Conservation (phyloP, 2,329 filamentous ascomycete species). For the Aureobasidium melanogenum region DNA sequence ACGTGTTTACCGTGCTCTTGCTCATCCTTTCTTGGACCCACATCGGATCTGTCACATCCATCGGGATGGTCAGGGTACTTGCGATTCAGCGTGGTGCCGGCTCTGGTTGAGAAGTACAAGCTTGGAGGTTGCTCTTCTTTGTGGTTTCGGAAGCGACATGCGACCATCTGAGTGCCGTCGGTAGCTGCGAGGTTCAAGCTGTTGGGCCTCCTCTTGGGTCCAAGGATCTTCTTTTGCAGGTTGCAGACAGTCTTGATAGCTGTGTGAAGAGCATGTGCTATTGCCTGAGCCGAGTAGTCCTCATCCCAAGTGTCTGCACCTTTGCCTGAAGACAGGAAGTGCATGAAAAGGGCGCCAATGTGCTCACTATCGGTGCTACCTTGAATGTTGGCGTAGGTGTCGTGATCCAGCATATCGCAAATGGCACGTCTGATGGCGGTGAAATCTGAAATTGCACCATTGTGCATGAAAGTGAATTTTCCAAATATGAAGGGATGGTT, state of each 20-base stretch:
- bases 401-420: constrained; percentile 36
- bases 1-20: constrained; percentile 41
- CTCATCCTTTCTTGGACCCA: constrained; percentile 26
- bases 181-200: constrained; percentile 45
- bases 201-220: constrained; percentile 35
- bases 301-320: constrained; percentile 35
- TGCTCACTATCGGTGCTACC: constrained; percentile 47
- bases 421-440: constrained; percentile 38
- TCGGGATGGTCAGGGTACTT: constrained; percentile 44
- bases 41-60: constrained; percentile 26
- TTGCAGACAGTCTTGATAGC: constrained; percentile 36
- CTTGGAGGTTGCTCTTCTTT: constrained; percentile 42
- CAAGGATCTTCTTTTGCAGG: constrained; percentile 38
- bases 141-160: constrained; percentile 46
- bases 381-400: constrained; percentile 40
- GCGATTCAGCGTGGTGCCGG: constrained; percentile 44
- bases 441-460: constrained; percentile 43
- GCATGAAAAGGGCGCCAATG: constrained; percentile 42
- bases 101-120: constrained; percentile 41
- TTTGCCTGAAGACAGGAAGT: constrained; percentile 32
- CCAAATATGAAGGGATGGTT: constrained; percentile 49
- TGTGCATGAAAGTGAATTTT: constrained; percentile 48
- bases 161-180: constrained; percentile 41
- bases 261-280: constrained; percentile 36
- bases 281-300: constrained; percentile 33